A percentile compares a stretch with the other conserved stretches of the same genome.
Conservation (phyloP, 371 early-diverging fungal genomes). For the Lichtheimia corymbifera region DNA sequence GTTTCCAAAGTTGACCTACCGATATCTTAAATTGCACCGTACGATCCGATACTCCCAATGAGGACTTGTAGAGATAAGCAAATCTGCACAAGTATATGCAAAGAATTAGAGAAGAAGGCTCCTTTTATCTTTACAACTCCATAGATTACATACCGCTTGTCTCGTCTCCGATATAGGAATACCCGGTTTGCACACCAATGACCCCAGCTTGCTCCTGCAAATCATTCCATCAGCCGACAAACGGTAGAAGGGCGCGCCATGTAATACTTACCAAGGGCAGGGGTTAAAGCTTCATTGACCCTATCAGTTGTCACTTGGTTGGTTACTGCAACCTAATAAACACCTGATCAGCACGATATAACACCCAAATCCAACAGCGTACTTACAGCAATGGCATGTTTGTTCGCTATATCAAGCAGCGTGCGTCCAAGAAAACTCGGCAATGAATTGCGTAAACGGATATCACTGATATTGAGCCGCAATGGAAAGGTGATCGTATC, state of each 20-base stretch:
- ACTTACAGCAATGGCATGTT: conserved; percentile 53
- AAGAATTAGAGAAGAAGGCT: neutral
- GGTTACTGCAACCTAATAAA: conserved; percentile 13
- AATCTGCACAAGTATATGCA: neutral
- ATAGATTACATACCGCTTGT: conserved; percentile 7
- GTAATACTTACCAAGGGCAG: conserved; percentile 12
- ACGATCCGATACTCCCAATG: neutral
- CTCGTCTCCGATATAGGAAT: conserved; percentile 18
- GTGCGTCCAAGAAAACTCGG: conserved; percentile 49
- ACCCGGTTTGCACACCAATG: conserved; percentile 11
- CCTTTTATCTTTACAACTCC: neutral
- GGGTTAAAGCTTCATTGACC: conserved; percentile 11
- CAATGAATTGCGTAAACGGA: conserved; percentile 42
- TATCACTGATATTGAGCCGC: conserved; percentile 49
- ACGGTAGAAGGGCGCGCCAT: neutral
- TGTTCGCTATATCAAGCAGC: conserved; percentile 46
- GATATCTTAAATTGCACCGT: conserved; percentile 12
- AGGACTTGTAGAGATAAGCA: conserved; percentile 10
- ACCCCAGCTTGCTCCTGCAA: conserved; percentile 10
- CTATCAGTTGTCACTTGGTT: conserved; percentile 16
- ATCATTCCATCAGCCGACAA: neutral
- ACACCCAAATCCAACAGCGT: too few species aligned
- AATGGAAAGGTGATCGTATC: conserved; percentile 72
- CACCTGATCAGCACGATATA: neutral
- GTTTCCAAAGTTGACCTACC: neutral